Conservation (phyloP, 345 rosid species). For the Cardamine occulta region DNA sequence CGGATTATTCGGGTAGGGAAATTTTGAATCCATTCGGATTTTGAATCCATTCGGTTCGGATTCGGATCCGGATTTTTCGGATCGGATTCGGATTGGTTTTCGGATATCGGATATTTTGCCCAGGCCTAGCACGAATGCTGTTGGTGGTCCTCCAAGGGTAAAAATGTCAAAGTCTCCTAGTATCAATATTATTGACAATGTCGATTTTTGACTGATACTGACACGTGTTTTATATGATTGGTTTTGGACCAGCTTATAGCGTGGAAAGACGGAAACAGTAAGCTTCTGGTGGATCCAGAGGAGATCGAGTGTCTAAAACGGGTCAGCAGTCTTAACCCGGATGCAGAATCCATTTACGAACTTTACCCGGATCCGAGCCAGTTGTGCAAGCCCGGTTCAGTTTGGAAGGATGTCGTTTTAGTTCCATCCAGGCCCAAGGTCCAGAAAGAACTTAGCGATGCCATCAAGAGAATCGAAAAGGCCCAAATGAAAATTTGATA, state of each 20-base stretch:
- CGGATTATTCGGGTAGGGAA: too few species aligned
- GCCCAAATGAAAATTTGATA: constrained; percentile 13
- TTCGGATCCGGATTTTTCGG: too few species aligned
- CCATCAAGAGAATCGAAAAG: constrained; percentile 54
- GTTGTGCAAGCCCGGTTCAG: constrained; percentile 54
- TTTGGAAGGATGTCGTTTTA: constrained; percentile 63
- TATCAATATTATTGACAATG: neutral
- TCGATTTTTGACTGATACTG: neutral
- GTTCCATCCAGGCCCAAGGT: constrained; percentile 52
- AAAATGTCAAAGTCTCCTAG: neutral
- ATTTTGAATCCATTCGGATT: too few species aligned
- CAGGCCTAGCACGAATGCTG: constrained; percentile 80
- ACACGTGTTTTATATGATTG: neutral
- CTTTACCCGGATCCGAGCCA: constrained; percentile 57
- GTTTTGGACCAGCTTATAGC: constrained; percentile 63
- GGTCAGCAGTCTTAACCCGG: constrained; percentile 54
- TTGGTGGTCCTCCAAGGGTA: constrained; percentile 81
- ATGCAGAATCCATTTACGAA: constrained; percentile 70
- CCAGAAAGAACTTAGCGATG: constrained; percentile 51
- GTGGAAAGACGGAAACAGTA: constrained; percentile 74
- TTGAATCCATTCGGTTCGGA: too few species aligned
- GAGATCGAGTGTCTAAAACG: constrained; percentile 53
- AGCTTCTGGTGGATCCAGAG: constrained; percentile 68
- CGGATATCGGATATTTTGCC: too few species aligned
- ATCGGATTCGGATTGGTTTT: too few species aligned